phyloP scores from a whole-genome alignment of 1,284 basidiomycete genomes.

The Xerocomus amazonicus region DNA sequence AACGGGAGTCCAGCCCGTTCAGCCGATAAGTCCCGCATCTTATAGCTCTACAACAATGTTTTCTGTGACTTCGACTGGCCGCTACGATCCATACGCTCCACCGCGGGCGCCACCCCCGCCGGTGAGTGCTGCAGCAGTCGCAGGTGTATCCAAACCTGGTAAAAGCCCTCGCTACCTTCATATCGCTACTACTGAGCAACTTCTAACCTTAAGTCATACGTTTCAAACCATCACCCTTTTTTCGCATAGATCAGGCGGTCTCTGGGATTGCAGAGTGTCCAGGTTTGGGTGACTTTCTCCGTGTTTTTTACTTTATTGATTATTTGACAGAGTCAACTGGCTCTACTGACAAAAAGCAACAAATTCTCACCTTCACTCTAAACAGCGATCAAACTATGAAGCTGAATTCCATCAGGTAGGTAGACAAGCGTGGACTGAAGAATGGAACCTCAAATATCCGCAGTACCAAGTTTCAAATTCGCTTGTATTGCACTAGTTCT shows the following conservation, averaged over 20 bases:
- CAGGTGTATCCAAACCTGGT: constrained; percentile 33
- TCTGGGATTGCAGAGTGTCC: constrained; percentile 67
- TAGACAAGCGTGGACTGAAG: constrained; percentile 3
- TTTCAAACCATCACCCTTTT: constrained; percentile 81
- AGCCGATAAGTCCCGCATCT: constrained; percentile 18
- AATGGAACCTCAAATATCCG: constrained; percentile 9
- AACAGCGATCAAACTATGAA: constrained; percentile 61
- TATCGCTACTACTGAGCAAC: constrained; percentile 8
- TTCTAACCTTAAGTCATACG: constrained; percentile 61
- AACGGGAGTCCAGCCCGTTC: constrained; percentile 25
- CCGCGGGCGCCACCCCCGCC: constrained; percentile 45
- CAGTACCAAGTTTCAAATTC: constrained; percentile 75
- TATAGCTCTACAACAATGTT: constrained; percentile 25
- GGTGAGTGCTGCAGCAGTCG: constrained; percentile 33
- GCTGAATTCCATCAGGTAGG: constrained; percentile 51
- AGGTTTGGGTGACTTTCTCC: constrained; percentile 42
- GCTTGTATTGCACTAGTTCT: constrained; percentile 90
- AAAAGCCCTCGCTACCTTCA: constrained; percentile 5
- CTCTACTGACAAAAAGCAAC: constrained; percentile 68
- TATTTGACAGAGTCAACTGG: constrained; percentile 65
- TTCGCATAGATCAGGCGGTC: constrained; percentile 60
- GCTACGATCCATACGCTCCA: constrained; percentile 63
- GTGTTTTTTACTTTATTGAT: constrained; percentile 16
- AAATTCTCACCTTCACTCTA: constrained; percentile 59
- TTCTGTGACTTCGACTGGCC: constrained; percentile 31